A percentile compares a stretch with the other conserved stretches of the same genome.
phyloP scores from a whole-genome alignment of 306 rosid genomes.

The Cicer arietinum region DNA sequence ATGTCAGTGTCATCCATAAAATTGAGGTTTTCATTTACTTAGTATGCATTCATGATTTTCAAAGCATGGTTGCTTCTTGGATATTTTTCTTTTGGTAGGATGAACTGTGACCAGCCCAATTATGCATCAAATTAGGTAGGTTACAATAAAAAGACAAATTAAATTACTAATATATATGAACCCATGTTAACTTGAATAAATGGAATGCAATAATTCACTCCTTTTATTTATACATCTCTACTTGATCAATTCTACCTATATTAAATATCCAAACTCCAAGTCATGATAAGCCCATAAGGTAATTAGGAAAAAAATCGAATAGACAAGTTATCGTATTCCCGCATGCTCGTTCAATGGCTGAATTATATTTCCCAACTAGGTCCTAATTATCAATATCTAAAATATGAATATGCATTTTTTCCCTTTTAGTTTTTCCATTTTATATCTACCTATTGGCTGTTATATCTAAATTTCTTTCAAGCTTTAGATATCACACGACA shows the following conservation, averaged over 20 bases:
- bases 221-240: not conserved
- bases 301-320: conserved; percentile 16
- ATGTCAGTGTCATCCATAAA: not conserved
- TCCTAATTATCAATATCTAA: not conserved
- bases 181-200: conserved; percentile 4
- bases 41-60: conserved; percentile 23
- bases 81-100: not conserved
- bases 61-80: conserved; percentile 9
- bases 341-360: not conserved
- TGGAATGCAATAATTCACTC: not conserved
- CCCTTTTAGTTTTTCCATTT: not conserved
- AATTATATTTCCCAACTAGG: not conserved
- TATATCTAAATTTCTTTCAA: not conserved
- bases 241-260: not conserved
- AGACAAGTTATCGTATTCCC: conserved; percentile 3
- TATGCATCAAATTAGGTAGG: conserved; percentile 9
- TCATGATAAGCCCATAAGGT: not conserved
- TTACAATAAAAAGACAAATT: conserved; percentile 22
- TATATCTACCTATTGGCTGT: not conserved
- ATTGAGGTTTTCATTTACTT: not conserved
- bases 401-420: not conserved
- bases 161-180: conserved; percentile 16
- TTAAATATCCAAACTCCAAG: not conserved
- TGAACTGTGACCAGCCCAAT: conserved; percentile 3
- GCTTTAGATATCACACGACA: conserved; percentile 11